These are phyloP conservation scores for Cystobasidium slooffiae DNA, from an alignment of 1,284 basidiomycete species.

Conservation along the genomic window DNA sequence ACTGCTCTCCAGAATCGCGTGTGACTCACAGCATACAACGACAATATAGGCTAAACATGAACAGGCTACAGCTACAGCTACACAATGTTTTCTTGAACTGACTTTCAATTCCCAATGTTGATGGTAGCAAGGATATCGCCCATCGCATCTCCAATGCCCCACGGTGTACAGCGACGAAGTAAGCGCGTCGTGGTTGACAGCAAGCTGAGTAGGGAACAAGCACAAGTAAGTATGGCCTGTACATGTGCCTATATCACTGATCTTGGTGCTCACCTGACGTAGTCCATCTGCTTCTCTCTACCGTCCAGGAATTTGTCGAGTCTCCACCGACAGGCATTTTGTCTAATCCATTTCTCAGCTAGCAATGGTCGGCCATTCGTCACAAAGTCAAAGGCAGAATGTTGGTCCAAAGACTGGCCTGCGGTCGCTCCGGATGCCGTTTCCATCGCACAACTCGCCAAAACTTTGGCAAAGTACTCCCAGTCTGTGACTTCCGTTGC, in stretches of 20 bases:
- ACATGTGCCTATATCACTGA: not conserved
- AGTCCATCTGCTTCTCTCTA: conserved; percentile 37
- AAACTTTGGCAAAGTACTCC: conserved; percentile 9
- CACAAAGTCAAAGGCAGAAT: conserved; percentile 14
- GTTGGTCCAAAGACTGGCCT: not conserved
- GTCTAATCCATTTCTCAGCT: conserved; percentile 8
- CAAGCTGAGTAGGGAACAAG: not conserved
- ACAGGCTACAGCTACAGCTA: not conserved
- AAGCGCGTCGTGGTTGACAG: conserved; percentile 29
- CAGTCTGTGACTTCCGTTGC: conserved; percentile 13
- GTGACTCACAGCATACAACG: no score
- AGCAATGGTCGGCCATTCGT: not conserved
- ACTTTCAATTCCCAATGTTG: not conserved
- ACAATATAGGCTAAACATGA: no score
- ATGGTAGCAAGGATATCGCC: conserved; percentile 26
- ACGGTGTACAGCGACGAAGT: conserved; percentile 30
- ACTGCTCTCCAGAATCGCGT: no score
- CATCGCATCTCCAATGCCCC: conserved; percentile 16
- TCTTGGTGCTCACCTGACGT: conserved; percentile 13
- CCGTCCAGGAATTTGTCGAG: conserved; percentile 27
- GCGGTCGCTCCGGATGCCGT: not conserved
- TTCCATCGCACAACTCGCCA: not conserved
- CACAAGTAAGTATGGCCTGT: not conserved
- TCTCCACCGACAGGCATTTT: not conserved
- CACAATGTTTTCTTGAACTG: not conserved